Evolutionary conservation across 2,329 filamentous ascomycete species (phyloP).

Genomic region (Ilyonectria destructans): DNA sequence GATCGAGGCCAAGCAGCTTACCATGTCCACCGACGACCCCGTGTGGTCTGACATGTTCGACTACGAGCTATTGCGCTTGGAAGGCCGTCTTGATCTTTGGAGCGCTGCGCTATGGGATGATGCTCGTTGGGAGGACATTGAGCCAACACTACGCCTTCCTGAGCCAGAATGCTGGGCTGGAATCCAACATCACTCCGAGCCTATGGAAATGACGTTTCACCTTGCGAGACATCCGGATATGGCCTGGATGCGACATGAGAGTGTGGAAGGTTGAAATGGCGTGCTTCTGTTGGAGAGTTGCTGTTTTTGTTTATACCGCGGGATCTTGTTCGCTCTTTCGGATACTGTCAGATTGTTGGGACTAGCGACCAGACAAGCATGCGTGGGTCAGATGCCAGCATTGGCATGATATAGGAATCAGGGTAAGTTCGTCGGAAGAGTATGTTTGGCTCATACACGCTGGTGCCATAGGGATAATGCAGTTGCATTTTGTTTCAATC

Average conservation of each 20-base stretch:
- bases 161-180: conserved; percentile 6
- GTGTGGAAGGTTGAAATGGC: background rate
- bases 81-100: conserved; percentile 35
- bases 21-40: background rate
- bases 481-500: background rate
- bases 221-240: background rate
- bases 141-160: conserved; percentile 6
- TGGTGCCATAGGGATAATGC: background rate
- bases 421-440: background rate
- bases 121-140: conserved; percentile 29
- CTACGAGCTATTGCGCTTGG: background rate
- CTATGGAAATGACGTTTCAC: conserved; percentile 15
- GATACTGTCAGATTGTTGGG: background rate
- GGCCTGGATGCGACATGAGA: background rate
- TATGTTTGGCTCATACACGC: background rate
- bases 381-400: background rate
- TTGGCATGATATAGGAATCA: background rate
- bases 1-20: conserved; percentile 19
- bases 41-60: conserved; percentile 21
- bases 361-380: background rate
- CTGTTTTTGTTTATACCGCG: background rate
- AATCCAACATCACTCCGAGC: conserved; percentile 14
- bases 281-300: background rate
- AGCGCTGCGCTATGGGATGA: conserved; percentile 32
- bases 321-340: background rate